Evolutionary conservation across 192 early-diverging fungal species (phyloP).

Genomic region (Coemansia sp.): DNA sequence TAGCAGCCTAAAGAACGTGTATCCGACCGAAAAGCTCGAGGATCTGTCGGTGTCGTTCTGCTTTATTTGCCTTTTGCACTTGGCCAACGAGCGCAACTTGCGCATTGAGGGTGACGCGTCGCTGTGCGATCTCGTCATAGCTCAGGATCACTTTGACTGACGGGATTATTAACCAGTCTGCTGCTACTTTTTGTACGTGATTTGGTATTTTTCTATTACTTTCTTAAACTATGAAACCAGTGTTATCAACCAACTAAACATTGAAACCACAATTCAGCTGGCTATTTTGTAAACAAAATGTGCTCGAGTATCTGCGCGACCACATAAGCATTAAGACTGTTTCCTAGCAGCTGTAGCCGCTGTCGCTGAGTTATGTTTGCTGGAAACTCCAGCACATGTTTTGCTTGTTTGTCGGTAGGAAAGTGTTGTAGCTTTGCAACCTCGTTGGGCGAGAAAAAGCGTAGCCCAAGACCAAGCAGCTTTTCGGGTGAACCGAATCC

Average conservation of each 20-base stretch:
- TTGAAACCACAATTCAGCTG: neutral
- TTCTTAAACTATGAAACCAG: neutral
- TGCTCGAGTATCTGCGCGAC: slow-evolving; percentile 37
- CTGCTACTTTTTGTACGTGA: neutral
- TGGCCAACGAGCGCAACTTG: slow-evolving; percentile 92
- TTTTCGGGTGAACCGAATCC: slow-evolving; percentile 65
- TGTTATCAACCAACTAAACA: neutral
- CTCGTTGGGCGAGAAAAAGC: slow-evolving; percentile 82
- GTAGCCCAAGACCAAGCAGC: slow-evolving; percentile 66
- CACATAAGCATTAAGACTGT: slow-evolving; percentile 45
- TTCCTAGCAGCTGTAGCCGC: slow-evolving; percentile 45
- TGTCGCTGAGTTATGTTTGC: slow-evolving; percentile 21
- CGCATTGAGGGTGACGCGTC: slow-evolving; percentile 56
- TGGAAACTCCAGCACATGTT: slow-evolving; percentile 27
- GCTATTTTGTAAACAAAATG: slow-evolving; percentile 23
- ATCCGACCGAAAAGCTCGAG: slow-evolving; percentile 72
- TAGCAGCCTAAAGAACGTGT: slow-evolving; percentile 67
- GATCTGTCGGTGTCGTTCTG: slow-evolving; percentile 97
- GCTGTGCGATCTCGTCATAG: slow-evolving; percentile 54
- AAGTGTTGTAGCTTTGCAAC: slow-evolving; percentile 81
- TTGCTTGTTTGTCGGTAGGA: slow-evolving; percentile 41
- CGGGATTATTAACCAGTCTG: neutral
- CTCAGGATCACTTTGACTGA: slow-evolving; percentile 52
- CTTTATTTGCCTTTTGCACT: slow-evolving; percentile 94
- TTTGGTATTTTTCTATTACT: slow-evolving; percentile 6